Evolutionary conservation across 176 grass and related monocot genomes (phyloP), one percentile per base, ranked within the genome.

Genomic region (Typha latifolia): DNA sequence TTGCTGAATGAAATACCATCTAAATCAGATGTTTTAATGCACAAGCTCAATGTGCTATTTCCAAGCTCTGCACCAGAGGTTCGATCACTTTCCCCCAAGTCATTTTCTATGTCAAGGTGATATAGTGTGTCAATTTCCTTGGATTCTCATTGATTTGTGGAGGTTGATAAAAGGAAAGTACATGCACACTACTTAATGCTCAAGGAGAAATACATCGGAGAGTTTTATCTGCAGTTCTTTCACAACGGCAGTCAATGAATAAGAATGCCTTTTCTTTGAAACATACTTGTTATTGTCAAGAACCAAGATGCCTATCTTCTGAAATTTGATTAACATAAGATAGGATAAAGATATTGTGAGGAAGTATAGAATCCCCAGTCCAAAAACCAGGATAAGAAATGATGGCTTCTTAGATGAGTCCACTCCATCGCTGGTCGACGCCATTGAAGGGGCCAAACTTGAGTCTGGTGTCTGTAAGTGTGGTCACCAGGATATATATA

Each of bases 1-100:
- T 79, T 99, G 70, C 80, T 93, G 52, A 99, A 93, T 16, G 94
- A 99, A 76, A 87, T 99, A 84, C 94, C 94, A 0, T 92, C 88
- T 21, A 93, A 90, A 62, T 84, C 83, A 2, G 89, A 99, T 4
- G 83, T 97, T 48, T 76, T 99, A 66, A 99, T 99, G 94, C 94
- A 93, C 77, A 87, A 69, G 79, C 88, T 99, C 70, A 93, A 93
- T 37, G 79, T 99, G 48, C 78, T 99, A 68, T 99, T 99, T 75
- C 89, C 86, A 6, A 93, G 89, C 55, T 99, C 89, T 0, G 81
- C 89, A 0, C 94, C 89, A 1, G 89, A 92, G 66, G 80, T 84
- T 66, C 83, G 94, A 57, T 81, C 73, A 8, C 62, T 92, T 49
- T 82, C 83, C 16, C 70, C 80, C 6, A 96, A 84, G 75, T 49